Base-by-base conservation (phyloP, 495 filamentous ascomycete genomes). In the Lepidopterella palustris region DNA sequence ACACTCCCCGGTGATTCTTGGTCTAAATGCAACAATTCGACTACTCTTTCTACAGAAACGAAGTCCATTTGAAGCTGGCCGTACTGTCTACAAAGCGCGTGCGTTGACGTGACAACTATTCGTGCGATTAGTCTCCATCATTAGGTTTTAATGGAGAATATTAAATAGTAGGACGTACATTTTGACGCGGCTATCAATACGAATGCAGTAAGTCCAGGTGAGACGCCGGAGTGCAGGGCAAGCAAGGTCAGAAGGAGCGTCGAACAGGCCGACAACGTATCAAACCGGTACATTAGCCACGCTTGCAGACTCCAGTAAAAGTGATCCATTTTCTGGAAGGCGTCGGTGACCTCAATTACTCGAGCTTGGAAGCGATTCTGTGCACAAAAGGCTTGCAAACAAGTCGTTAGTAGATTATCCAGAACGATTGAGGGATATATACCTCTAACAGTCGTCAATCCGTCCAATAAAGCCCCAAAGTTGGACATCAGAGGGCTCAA, bases 301-400 rank as follows among this genome's bases (percentile, higher is more conserved):
- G 82, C 80, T 65, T 92, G 88, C 5, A 92, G 76, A 49, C 81
- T 86, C 89, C 89, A 95, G 73, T 91, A 95, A 73, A 95, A 90
- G 71, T 95, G 89, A 67, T 95, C 89, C 86, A 92, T 91, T 62
- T 88, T 90, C 70, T 92, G 89, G 71, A 95, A 95, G 2, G 80
- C 80, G 70, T 95, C 89, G 0, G 87, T 87, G 20, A 87, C 87
- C 3, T 77, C 76, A 42, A 95, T 87, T 57, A 90, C 85, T 23
- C 84, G 79, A 55, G 80, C 77, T 64, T 93, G 88, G 63, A 93
- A 95, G 48, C 84, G 83, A 13, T 77, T 71, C 64, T 91, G 83
- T 4, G 85, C 87, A 45, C 76, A 80, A 69, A 89, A 92, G 0
- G 90, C 84, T 39, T 87, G 81, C 15, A 28, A 20, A 8, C 26